These are phyloP conservation scores for Terfezia claveryi DNA, from an alignment of 495 filamentous ascomycete genomes.

Conservation along the genomic window DNA sequence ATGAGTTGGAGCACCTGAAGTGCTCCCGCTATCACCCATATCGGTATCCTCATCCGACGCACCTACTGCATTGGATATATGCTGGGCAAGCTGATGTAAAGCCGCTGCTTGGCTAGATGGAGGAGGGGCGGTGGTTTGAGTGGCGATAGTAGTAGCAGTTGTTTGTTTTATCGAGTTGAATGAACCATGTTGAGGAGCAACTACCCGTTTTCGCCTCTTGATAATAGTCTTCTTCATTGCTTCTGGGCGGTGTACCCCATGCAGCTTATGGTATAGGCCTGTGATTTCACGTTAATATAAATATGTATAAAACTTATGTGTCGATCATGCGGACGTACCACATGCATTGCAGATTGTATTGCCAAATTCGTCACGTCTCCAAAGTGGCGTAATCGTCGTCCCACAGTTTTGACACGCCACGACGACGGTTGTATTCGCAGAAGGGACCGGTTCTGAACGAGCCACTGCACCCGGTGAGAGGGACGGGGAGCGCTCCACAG, in stretches of 20 bases:
- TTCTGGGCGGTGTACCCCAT: constrained; percentile 75
- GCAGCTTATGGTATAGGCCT: constrained; percentile 96
- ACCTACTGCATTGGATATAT: constrained; percentile 26
- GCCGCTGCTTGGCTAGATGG: constrained; percentile 21
- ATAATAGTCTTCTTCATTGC: constrained; percentile 97
- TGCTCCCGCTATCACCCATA: not conserved
- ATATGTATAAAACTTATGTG: no score
- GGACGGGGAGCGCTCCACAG: constrained; percentile 9
- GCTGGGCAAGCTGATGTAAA: constrained; percentile 26
- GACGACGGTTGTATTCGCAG: constrained; percentile 44
- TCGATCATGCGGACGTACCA: constrained; percentile 36
- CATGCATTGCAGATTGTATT: constrained; percentile 98
- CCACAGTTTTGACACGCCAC: constrained; percentile 94
- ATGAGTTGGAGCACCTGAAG: not conserved
- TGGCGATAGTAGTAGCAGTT: constrained; percentile 4
- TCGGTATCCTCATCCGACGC: constrained; percentile 14
- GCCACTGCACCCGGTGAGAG: constrained; percentile 20
- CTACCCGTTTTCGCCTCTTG: constrained; percentile 85
- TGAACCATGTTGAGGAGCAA: constrained; percentile 35
- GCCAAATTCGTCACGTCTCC: constrained; percentile 82
- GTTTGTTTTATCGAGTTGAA: constrained; percentile 1
- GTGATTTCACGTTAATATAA: not conserved
- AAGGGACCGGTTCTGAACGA: constrained; percentile 3
- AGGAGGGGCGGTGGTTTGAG: not conserved
- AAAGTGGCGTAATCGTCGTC: constrained; percentile 89